Conservation (phyloP, 345 rosid genomes). For the Syzygium aqueum region DNA sequence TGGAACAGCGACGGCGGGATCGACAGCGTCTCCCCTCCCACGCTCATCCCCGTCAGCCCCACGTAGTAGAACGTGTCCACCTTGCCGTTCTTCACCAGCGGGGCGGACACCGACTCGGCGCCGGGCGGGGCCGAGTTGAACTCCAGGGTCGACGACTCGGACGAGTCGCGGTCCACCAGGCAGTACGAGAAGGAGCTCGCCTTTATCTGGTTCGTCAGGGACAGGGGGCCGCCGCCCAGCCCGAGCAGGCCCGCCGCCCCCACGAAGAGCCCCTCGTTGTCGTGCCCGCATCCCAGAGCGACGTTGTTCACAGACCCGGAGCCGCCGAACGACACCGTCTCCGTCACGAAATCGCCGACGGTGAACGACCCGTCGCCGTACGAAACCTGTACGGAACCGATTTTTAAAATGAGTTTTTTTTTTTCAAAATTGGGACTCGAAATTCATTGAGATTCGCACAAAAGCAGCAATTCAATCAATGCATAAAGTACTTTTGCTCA, state of each 20-base stretch:
- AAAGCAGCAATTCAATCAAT: not conserved
- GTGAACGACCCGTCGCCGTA: constrained; percentile 96
- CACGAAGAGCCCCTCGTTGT: constrained; percentile 74
- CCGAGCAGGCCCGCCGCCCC: constrained; percentile 89
- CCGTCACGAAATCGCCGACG: constrained; percentile 59
- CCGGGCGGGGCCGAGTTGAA: constrained; percentile 47
- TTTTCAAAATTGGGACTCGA: not conserved
- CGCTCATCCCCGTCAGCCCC: constrained; percentile 72
- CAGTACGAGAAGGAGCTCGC: constrained; percentile 83
- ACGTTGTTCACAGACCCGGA: constrained; percentile 28
- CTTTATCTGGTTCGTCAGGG: constrained; percentile 65
- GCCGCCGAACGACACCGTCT: constrained; percentile 61
- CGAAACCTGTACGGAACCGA: constrained; percentile 29
- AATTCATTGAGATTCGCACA: not conserved
- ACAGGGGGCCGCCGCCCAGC: constrained; percentile 85
- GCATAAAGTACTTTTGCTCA: not conserved
- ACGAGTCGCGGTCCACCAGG: constrained; percentile 76
- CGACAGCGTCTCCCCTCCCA: constrained; percentile 59
- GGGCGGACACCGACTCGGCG: constrained; percentile 44
- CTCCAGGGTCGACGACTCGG: constrained; percentile 57
- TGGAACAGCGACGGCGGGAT: constrained; percentile 50
- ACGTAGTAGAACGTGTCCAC: constrained; percentile 82
- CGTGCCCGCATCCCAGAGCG: constrained; percentile 81
- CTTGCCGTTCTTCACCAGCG: constrained; percentile 45
- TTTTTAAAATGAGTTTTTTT: not conserved